Percentiles rank a stretch among this genome's conserved stretches.
Evolutionary conservation across 257 asterid species (phyloP).

Genomic region (Orobanche coerulescens): DNA sequence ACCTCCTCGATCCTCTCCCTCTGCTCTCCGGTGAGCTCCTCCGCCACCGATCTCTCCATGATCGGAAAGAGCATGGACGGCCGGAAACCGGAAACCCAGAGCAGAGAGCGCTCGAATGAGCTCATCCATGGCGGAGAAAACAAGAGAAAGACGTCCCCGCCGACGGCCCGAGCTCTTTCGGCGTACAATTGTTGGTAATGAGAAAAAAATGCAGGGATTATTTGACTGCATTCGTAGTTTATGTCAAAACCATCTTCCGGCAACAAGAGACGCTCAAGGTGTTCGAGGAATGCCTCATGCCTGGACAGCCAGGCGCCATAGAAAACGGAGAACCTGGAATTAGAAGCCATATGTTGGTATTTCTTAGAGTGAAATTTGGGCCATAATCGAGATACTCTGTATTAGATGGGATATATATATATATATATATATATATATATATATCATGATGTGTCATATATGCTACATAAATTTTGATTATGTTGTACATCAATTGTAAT

Average conservation of each 20-base stretch:
- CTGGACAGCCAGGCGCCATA: conserved; percentile 31
- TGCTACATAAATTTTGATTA: too few relatives aligned
- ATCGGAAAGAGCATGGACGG: conserved; percentile 35
- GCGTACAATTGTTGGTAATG: conserved; percentile 42
- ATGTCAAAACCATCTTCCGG: conserved; percentile 26
- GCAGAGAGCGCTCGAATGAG: conserved; percentile 37
- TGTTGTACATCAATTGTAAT: too few relatives aligned
- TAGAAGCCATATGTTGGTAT: conserved; percentile 19
- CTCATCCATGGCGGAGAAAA: conserved; percentile 50
- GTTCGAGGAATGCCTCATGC: conserved; percentile 27
- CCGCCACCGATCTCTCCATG: conserved; percentile 15
- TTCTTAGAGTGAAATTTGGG: too few relatives aligned
- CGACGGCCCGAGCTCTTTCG: conserved; percentile 39
- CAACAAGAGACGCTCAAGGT: conserved; percentile 1
- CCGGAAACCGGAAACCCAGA: conserved; percentile 50
- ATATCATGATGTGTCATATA: too few relatives aligned
- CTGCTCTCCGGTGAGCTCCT: conserved; percentile 30
- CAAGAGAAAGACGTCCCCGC: conserved; percentile 27
- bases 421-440: too few relatives aligned
- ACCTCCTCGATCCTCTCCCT: conserved; percentile 19
- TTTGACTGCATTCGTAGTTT: conserved; percentile 17
- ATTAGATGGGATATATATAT: not conserved
- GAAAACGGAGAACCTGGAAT: conserved; percentile 20
- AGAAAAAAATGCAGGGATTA: conserved; percentile 27
- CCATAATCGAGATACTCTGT: too few relatives aligned